Conservation (phyloP, 2,329 filamentous ascomycete species). For the Dactylella cylindrospora region DNA sequence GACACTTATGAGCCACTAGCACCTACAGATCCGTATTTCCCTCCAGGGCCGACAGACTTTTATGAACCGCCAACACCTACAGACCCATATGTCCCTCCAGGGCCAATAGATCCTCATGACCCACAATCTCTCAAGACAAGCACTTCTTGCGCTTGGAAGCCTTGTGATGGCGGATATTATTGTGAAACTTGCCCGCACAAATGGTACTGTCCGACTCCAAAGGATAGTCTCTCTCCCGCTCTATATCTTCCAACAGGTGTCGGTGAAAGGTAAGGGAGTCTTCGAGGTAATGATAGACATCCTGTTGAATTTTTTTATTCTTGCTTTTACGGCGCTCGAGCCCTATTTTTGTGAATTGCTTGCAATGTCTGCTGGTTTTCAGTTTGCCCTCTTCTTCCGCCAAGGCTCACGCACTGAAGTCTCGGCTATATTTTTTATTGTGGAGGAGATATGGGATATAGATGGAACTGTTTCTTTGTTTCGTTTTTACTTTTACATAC, state of each 20-base stretch:
- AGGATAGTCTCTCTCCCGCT: background rate
- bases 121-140: conserved; percentile 3
- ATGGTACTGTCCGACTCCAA: conserved; percentile 35
- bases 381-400: background rate
- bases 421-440: conserved; percentile 7
- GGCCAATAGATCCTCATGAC: too few species aligned
- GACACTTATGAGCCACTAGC: conserved; percentile 8
- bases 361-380: background rate
- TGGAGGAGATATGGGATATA: conserved; percentile 6
- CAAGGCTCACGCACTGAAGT: too few species aligned
- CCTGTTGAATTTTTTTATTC: background rate
- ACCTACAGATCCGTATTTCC: too few species aligned
- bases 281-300: background rate
- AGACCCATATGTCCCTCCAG: too few species aligned
- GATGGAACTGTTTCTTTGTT: too few species aligned
- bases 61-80: too few species aligned
- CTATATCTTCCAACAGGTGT: conserved; percentile 7
- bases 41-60: too few species aligned
- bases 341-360: background rate
- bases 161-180: conserved; percentile 33
- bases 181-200: conserved; percentile 38
- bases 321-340: background rate
- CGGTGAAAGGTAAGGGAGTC: background rate
- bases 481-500: conserved; percentile 6
- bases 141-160: conserved; percentile 28